phyloP scores from a whole-genome alignment of 257 asterid genomes.

The Fraxinus pennsylvanica region DNA sequence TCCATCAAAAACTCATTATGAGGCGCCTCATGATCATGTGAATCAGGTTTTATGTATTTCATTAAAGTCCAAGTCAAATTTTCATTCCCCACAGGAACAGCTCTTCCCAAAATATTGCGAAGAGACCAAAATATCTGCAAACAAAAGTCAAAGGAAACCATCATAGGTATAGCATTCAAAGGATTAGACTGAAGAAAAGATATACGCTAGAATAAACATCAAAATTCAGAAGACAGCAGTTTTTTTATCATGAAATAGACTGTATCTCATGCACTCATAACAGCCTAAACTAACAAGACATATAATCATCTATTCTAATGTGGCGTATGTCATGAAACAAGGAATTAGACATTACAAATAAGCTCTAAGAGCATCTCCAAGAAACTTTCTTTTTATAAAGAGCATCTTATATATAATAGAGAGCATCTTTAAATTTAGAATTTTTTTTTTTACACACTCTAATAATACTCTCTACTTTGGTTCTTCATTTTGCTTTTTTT shows the following conservation, averaged over 20 bases:
- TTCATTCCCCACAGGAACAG: constrained; percentile 53
- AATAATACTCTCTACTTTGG: too few species aligned
- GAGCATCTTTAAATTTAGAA: too few species aligned
- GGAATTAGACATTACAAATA: constrained; percentile 10
- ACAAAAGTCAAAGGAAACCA: constrained; percentile 9
- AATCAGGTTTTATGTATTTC: constrained; percentile 48
- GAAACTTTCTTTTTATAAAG: too few species aligned
- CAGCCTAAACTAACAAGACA: neutral
- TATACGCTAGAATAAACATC: neutral
- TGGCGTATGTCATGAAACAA: neutral
- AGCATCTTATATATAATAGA: too few species aligned
- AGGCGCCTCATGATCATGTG: constrained; percentile 27
- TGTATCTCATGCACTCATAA: constrained; percentile 5
- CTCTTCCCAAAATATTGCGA: constrained; percentile 51
- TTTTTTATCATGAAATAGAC: neutral
- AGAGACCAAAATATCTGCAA: constrained; percentile 72
- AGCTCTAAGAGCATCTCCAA: neutral
- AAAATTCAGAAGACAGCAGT: constrained; percentile 1
- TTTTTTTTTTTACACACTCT: too few species aligned
- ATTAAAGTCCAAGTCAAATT: constrained; percentile 69
- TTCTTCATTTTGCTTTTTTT: too few species aligned
- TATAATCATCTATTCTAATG: constrained; percentile 2
- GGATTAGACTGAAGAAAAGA: neutral
- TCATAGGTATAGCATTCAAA: neutral
- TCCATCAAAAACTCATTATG: constrained; percentile 46